Evolutionary conservation across 2,329 filamentous ascomycete species (phyloP).

Genomic region (Trichoderma lentiforme): DNA sequence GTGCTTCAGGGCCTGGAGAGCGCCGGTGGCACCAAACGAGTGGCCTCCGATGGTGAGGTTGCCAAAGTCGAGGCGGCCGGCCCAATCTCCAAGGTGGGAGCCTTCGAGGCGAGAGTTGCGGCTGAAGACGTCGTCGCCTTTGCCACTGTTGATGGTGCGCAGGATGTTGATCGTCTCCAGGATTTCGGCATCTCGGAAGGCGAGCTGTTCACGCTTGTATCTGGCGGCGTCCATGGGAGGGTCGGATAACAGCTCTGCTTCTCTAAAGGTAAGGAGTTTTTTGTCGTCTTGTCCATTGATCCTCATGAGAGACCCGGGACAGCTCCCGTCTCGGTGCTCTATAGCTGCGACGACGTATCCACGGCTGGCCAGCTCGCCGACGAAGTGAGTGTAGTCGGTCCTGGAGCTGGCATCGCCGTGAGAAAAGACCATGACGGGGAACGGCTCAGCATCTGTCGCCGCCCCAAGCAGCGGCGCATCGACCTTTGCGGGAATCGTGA

Average conservation of each 20-base stretch:
- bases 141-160: constrained; percentile 38
- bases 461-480: constrained; percentile 40
- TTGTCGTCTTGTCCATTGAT: constrained; percentile 30
- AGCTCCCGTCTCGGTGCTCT: constrained; percentile 52
- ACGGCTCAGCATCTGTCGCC: constrained; percentile 21
- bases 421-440: constrained; percentile 50
- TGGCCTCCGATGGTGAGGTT: constrained; percentile 59
- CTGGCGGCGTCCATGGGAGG: constrained; percentile 34
- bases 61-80: constrained; percentile 49
- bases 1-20: constrained; percentile 56
- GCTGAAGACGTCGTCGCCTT: constrained; percentile 33
- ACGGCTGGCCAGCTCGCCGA: constrained; percentile 48
- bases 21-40: constrained; percentile 64
- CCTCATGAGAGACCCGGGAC: constrained; percentile 43
- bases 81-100: constrained; percentile 46
- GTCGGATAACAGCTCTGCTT: constrained; percentile 32
- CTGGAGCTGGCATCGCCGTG: constrained; percentile 50
- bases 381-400: constrained; percentile 51
- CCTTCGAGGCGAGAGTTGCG: constrained; percentile 49
- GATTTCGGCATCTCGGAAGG: constrained; percentile 50
- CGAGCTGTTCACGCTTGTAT: constrained; percentile 46
- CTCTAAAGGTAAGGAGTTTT: constrained; percentile 35
- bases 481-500: constrained; percentile 47
- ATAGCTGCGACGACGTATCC: constrained; percentile 49
- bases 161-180: constrained; percentile 43